A percentile compares a stretch with the other conserved stretches of the same genome.
phyloP scores from a whole-genome alignment of 345 rosid genomes.

The Salix arbutifolia region DNA sequence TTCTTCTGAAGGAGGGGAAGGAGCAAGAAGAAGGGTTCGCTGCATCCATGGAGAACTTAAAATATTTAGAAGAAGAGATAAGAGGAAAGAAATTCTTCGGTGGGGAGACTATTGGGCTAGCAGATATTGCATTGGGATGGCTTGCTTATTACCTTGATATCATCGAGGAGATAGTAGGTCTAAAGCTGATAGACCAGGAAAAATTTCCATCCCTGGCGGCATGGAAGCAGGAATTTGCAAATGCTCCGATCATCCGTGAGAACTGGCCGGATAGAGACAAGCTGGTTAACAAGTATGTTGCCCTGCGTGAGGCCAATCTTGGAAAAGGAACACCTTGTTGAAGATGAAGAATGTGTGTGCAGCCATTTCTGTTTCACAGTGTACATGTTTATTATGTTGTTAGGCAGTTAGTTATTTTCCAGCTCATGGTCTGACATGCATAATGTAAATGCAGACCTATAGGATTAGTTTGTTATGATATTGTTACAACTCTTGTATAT shows the following conservation, averaged over 20 bases:
- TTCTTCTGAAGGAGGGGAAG: neutral
- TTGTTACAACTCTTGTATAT: no score
- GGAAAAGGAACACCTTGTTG: neutral
- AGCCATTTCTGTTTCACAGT: no score
- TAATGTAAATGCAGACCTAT: no score
- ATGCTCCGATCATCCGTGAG: constrained; percentile 1
- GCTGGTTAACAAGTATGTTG: neutral
- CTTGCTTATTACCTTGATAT: neutral
- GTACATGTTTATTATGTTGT: no score
- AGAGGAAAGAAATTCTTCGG: constrained; percentile 8
- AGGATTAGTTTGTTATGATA: no score
- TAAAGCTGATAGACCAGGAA: neutral
- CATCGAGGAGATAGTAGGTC: neutral
- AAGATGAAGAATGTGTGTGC: no score
- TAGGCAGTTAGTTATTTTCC: no score
- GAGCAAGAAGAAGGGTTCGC: constrained; percentile 4
- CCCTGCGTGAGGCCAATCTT: neutral
- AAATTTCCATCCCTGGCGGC: neutral
- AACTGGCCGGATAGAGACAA: constrained; percentile 4
- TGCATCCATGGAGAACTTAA: neutral
- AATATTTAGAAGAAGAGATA: constrained; percentile 7
- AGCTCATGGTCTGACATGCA: no score
- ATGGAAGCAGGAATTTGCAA: constrained; percentile 5
- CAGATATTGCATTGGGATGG: constrained; percentile 17
- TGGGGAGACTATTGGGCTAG: constrained; percentile 10